Base-by-base conservation (phyloP, 1,284 basidiomycete genomes). In the Ustilago crameri region DNA sequence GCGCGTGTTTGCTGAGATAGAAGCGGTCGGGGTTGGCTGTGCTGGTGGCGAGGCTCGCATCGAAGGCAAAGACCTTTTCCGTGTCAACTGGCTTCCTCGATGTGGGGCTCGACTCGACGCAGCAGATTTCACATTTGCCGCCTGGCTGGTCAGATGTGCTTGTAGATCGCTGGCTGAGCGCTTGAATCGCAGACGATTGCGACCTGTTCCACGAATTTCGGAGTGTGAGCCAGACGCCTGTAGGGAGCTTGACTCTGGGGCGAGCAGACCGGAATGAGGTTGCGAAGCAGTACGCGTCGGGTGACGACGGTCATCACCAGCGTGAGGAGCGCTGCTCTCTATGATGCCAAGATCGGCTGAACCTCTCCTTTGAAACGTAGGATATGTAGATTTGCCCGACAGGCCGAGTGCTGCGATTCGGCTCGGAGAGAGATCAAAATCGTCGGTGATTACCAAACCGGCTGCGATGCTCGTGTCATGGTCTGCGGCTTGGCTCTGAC, bases 381-480 rank as follows among this genome's bases (percentile, higher is more conserved):
- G 44, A 35, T 14, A 40, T 37, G 7, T 27, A 49, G 32, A 61
- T 15, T 34, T 60, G 12, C 49, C 17, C 2, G 64, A 34, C 14
- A 61, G 41, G 14, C 45, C 34, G 17, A 57, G 64, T 14, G 57
- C 53, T 32, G 53, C 53, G 24, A 79, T 68, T 23, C 77, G 66
- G 50, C 73, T 73, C 2, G 76, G 58, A 17, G 75, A 77, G 9
- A 79, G 56, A 41, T 79, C 77, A 32, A 77, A 51, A 43, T 79
- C 75, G 45, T 79, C 77, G 5, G 75, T 74, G 49, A 79, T 79
- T 34, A 79, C 49, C 15, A 79, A 54, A 7, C 77, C 77, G 7
- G 60, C 66, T 17, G 73, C 67, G 27, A 79, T 57, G 42, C 75
- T 73, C 1, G 61, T 50, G 24, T 79, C 76, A 7, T 59, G 44